Evolutionary conservation across 495 filamentous ascomycete species (phyloP).

Genomic region (Platismatia glauca): DNA sequence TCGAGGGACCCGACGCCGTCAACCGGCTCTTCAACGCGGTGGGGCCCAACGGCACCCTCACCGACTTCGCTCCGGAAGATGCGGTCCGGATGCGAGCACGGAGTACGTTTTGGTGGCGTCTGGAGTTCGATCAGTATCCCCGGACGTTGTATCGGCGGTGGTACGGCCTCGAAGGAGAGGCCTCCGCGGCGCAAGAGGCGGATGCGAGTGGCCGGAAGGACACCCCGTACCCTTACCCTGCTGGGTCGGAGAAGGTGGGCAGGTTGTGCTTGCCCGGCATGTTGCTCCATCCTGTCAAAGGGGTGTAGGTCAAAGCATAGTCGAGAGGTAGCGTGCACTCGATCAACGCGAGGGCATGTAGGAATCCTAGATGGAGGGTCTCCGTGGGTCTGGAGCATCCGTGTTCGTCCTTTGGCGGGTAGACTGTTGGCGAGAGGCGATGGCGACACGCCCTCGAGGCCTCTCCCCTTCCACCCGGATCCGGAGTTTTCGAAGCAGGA

Average conservation of each 20-base stretch:
- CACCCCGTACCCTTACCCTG: background rate
- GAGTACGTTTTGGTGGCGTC: background rate
- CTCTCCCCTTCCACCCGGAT: too few relatives aligned
- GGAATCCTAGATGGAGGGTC: too few relatives aligned
- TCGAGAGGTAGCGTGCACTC: background rate
- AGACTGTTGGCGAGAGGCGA: too few relatives aligned
- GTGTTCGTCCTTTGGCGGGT: too few relatives aligned
- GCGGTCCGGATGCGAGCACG: background rate
- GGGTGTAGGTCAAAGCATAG: background rate
- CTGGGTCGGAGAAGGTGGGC: background rate
- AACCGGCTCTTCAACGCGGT: background rate
- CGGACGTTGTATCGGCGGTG: slow-evolving; percentile 1
- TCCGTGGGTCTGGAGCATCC: too few relatives aligned
- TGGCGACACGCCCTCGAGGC: too few relatives aligned
- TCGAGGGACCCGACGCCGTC: background rate
- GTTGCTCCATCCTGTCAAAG: background rate
- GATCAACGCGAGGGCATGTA: too few relatives aligned
- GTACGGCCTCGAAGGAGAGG: background rate
- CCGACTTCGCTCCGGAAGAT: background rate
- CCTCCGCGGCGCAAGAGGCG: background rate
- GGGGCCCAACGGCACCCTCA: background rate
- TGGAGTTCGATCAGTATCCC: slow-evolving; percentile 5
- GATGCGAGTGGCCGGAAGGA: background rate
- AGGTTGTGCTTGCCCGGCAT: background rate
- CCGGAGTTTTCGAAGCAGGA: too few relatives aligned